Evolutionary conservation across 148 eudicot genomes (phyloP).

Genomic region (Persicaria maculosa): DNA sequence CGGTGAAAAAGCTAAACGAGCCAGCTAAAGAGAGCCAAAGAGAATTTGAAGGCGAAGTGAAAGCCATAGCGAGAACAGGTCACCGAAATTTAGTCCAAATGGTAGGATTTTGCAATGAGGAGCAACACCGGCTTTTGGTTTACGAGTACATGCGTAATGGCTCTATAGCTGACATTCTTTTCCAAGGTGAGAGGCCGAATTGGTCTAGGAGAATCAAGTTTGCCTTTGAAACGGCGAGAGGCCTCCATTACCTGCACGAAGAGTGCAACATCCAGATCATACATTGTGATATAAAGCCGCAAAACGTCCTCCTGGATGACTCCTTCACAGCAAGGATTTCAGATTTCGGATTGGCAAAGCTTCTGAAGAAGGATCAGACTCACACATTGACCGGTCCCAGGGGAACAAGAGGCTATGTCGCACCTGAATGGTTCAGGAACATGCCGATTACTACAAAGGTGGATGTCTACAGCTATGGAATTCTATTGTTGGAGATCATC

Average conservation of each 20-base stretch:
- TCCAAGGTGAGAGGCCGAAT: too few relatives aligned
- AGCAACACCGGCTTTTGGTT: not conserved
- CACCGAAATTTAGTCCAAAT: constrained; percentile 30
- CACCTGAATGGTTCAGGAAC: constrained; percentile 32
- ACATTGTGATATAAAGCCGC: too few relatives aligned
- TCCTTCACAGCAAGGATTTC: constrained; percentile 22
- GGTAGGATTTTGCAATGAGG: constrained; percentile 27
- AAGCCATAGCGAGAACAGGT: constrained; percentile 23
- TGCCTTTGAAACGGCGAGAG: too few relatives aligned
- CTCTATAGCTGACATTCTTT: too few relatives aligned
- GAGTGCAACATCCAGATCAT: too few relatives aligned
- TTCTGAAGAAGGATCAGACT: constrained; percentile 24
- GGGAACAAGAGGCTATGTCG: constrained; percentile 39
- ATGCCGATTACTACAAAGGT: constrained; percentile 16
- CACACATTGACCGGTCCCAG: constrained; percentile 21
- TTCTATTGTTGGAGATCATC: constrained; percentile 18
- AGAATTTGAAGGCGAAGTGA: constrained; percentile 25
- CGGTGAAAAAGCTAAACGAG: constrained; percentile 21
- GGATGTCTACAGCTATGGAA: constrained; percentile 17
- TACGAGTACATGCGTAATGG: too few relatives aligned
- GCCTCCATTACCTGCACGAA: too few relatives aligned
- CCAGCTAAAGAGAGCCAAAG: constrained; percentile 14
- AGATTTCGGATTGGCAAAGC: constrained; percentile 37
- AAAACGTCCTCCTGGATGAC: constrained; percentile 6
- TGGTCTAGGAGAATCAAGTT: too few relatives aligned